Conservation (phyloP, 1,284 basidiomycete genomes). For the Melanopsichium pennsylvanicum region DNA sequence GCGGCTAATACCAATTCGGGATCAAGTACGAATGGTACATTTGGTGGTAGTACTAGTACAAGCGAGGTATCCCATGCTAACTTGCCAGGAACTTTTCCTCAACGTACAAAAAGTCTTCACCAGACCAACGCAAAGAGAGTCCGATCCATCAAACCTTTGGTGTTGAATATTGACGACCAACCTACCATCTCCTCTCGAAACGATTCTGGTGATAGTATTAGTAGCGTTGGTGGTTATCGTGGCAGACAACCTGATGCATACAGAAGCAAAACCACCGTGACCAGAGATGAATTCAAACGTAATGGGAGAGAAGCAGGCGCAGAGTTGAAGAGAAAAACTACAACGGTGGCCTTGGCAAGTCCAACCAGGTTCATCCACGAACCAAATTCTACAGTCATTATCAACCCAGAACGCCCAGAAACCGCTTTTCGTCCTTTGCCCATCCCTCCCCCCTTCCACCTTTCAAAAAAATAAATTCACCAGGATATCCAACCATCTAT, state of each 20-base stretch:
- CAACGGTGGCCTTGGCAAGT: conserved; percentile 4
- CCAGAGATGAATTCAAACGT: too few species aligned
- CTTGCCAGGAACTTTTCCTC: conserved; percentile 12
- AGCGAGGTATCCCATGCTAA: too few species aligned
- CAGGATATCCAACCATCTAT: too few species aligned
- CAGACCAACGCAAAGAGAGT: background rate
- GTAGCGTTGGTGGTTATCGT: conserved; percentile 3
- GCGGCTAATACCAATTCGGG: too few species aligned
- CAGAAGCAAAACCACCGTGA: background rate
- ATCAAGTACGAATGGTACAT: conserved; percentile 8
- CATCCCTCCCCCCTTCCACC: conserved; percentile 25
- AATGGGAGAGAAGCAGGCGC: too few species aligned
- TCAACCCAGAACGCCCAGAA: conserved; percentile 8
- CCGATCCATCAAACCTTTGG: conserved; percentile 8
- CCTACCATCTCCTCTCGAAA: background rate
- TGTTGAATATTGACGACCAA: conserved; percentile 2
- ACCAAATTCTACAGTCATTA: background rate
- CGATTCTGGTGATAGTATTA: background rate
- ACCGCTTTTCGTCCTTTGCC: conserved; percentile 9
- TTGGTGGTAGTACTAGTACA: conserved; percentile 10
- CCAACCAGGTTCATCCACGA: conserved; percentile 15
- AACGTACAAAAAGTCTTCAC: conserved; percentile 13
- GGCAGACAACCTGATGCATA: conserved; percentile 1
- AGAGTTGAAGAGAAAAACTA: too few species aligned
- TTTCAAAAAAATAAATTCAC: too few species aligned